phyloP scores from a whole-genome alignment of 2,329 filamentous ascomycete genomes.

The Trichoderma koningiopsis region DNA sequence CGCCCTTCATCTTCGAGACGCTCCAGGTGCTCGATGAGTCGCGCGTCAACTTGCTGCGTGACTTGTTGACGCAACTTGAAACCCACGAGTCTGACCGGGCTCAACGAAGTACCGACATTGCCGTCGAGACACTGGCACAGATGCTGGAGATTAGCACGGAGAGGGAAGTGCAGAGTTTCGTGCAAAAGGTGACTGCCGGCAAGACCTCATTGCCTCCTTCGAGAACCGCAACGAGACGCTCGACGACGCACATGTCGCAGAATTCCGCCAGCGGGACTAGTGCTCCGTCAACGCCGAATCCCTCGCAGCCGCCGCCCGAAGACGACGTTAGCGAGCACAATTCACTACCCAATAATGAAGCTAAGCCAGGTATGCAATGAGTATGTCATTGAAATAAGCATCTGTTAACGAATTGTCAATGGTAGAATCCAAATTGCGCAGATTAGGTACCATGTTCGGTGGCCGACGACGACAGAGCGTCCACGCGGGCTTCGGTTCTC shows the following conservation, averaged over 20 bases:
- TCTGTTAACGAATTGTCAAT: conserved; percentile 4
- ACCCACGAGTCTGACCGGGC: conserved; percentile 90
- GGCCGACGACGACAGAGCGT: conserved; percentile 67
- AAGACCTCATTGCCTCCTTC: conserved; percentile 42
- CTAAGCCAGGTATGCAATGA: conserved; percentile 41
- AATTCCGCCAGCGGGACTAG: conserved; percentile 22
- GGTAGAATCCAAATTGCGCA: conserved; percentile 58
- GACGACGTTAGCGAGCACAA: conserved; percentile 49
- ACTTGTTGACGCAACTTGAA: conserved; percentile 87
- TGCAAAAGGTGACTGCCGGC: conserved; percentile 47
- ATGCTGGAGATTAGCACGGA: conserved; percentile 85
- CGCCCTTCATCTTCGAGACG: conserved; percentile 91
- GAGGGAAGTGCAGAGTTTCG: conserved; percentile 81
- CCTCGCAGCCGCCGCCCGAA: conserved; percentile 26
- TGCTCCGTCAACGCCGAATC: conserved; percentile 25
- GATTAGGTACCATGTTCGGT: conserved; percentile 68
- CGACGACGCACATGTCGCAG: conserved; percentile 37
- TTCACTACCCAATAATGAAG: conserved; percentile 35
- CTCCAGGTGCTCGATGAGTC: conserved; percentile 89
- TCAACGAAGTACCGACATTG: conserved; percentile 71
- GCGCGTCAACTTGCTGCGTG: conserved; percentile 84
- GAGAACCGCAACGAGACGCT: conserved; percentile 46
- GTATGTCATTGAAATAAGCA: neutral
- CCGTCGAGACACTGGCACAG: conserved; percentile 78
- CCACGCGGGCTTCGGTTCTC: conserved; percentile 57